Percentiles rank a stretch among this genome's conserved stretches.
Conservation (phyloP, 106 monocot species). For the Gastrodia elata region DNA sequence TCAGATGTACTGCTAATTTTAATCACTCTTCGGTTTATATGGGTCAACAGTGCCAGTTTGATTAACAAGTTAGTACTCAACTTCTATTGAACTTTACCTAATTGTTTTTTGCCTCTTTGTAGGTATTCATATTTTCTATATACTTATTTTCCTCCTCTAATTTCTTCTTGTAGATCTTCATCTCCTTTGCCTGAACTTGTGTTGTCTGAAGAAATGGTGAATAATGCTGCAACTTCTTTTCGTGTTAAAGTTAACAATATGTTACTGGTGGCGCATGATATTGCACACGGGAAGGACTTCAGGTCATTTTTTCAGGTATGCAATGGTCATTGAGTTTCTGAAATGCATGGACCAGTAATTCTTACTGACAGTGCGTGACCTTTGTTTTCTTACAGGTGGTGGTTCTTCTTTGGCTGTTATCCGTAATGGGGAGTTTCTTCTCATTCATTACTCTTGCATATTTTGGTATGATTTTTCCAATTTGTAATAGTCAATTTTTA, state of each 20-base stretch:
- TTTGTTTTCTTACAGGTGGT: conserved; percentile 36
- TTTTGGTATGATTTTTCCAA: conserved; percentile 41
- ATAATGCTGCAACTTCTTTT: conserved; percentile 79
- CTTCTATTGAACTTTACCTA: background rate
- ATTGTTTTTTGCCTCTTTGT: background rate
- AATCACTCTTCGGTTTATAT: conserved; percentile 60
- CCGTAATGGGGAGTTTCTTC: conserved; percentile 69
- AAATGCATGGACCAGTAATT: background rate
- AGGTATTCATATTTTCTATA: background rate
- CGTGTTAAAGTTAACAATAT: conserved; percentile 85
- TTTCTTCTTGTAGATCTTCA: conserved; percentile 39
- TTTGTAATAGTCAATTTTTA: background rate
- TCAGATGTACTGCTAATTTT: conserved; percentile 80
- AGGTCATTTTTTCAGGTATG: conserved; percentile 76
- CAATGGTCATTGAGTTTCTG: conserved; percentile 3
- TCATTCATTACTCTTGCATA: conserved; percentile 85
- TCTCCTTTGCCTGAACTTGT: conserved; percentile 86
- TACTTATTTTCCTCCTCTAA: background rate
- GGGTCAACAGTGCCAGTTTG: conserved; percentile 48
- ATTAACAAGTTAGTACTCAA: conserved; percentile 54
- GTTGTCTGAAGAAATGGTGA: conserved; percentile 97
- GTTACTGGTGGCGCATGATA: conserved; percentile 92
- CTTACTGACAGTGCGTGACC: background rate
- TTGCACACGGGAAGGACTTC: conserved; percentile 88
- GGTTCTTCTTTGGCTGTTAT: conserved; percentile 79